Evolutionary conservation across 1,284 basidiomycete species (phyloP).

Genomic region (Cronartium quercuum): DNA sequence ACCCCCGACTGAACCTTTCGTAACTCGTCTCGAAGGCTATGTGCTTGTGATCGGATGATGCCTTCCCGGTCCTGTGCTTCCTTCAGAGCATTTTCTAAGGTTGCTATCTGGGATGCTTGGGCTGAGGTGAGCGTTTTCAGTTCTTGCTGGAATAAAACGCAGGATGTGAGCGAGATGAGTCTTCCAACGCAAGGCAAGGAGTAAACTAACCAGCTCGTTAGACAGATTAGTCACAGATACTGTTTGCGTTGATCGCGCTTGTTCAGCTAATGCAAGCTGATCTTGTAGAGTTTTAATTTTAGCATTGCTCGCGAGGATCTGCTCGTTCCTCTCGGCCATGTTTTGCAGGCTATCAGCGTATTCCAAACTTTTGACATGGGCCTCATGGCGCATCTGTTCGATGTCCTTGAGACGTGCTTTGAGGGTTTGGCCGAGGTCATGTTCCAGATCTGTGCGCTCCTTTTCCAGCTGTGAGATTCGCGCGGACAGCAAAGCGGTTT

Average conservation of each 20-base stretch:
- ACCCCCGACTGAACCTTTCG: conserved; percentile 15
- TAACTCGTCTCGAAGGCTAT: conserved; percentile 23
- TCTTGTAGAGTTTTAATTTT: conserved; percentile 9
- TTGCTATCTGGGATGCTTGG: background rate
- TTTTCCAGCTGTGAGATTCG: conserved; percentile 32
- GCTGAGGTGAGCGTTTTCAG: background rate
- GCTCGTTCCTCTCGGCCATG: conserved; percentile 25
- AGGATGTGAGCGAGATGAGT: background rate
- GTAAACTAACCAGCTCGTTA: conserved; percentile 16
- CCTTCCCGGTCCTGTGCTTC: background rate
- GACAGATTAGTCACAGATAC: background rate
- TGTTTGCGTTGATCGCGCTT: background rate
- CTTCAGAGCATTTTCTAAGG: background rate
- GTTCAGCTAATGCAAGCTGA: background rate
- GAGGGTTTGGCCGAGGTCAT: conserved; percentile 13
- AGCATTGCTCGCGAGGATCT: conserved; percentile 7
- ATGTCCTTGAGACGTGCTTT: conserved; percentile 16
- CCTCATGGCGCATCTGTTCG: background rate
- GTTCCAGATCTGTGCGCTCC: conserved; percentile 26
- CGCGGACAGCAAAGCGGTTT: background rate
- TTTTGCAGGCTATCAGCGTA: conserved; percentile 28
- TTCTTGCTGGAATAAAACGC: background rate
- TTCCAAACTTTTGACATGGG: conserved; percentile 16
- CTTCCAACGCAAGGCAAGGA: background rate
- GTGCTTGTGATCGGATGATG: background rate